Conservation (phyloP, 441 rosid species). For the Erysimum cheiri region DNA sequence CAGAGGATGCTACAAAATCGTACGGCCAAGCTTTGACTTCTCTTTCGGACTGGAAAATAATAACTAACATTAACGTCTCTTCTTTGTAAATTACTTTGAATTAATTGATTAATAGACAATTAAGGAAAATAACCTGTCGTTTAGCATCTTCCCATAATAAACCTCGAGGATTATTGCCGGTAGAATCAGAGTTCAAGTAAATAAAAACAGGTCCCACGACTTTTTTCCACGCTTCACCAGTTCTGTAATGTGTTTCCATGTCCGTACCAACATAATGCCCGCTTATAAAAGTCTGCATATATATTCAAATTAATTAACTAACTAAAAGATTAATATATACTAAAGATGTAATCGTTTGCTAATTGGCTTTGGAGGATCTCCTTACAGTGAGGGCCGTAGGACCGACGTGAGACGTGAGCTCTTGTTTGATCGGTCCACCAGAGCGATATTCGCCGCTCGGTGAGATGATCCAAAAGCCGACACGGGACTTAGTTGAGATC, state of each 20-base stretch:
- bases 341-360: not conserved
- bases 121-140: constrained; percentile 46
- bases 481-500: constrained; percentile 48
- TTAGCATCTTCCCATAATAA: constrained; percentile 62
- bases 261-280: constrained; percentile 42
- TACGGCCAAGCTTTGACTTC: constrained; percentile 65
- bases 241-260: constrained; percentile 35
- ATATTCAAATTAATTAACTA: not conserved
- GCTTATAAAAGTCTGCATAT: constrained; percentile 45
- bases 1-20: constrained; percentile 56
- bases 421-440: constrained; percentile 61
- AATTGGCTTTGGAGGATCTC: not conserved
- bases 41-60: constrained; percentile 45
- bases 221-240: constrained; percentile 47
- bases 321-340: not conserved
- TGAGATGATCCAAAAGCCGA: constrained; percentile 63
- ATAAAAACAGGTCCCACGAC: constrained; percentile 46
- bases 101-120: not conserved
- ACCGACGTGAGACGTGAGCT: constrained; percentile 61
- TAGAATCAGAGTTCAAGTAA: constrained; percentile 38
- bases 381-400: constrained; percentile 50
- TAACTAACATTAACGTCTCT: not conserved
- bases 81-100: not conserved
- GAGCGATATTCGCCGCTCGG: constrained; percentile 51
- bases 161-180: not conserved